These are phyloP conservation scores for Taiozyma sp. DNA, from an alignment of 1,139 yeast genomes.

Conservation along the genomic window DNA sequence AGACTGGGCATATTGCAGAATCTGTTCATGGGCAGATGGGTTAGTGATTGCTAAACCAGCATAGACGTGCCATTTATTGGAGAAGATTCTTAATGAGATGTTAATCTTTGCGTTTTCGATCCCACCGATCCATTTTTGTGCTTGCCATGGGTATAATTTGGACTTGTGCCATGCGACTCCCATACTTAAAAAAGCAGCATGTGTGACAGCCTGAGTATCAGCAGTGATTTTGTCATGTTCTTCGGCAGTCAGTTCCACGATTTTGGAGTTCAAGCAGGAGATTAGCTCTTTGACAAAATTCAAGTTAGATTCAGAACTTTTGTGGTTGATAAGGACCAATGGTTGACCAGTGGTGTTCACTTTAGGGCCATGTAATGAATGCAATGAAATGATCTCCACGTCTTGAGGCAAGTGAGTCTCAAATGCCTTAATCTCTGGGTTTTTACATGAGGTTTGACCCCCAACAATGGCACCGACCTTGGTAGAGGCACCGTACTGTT, in stretches of 20 bases:
- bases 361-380: constrained; percentile 91
- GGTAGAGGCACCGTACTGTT: constrained; percentile 77
- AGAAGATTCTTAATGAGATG: constrained; percentile 81
- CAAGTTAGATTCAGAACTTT: constrained; percentile 52
- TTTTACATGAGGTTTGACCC: constrained; percentile 95
- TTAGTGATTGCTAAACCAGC: constrained; percentile 96
- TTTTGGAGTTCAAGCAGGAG: constrained; percentile 69
- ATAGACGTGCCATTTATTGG: constrained; percentile 97
- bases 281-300: constrained; percentile 59
- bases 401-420: constrained; percentile 71
- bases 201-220: constrained; percentile 97
- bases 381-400: constrained; percentile 77
- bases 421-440: constrained; percentile 84
- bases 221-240: constrained; percentile 95
- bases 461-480: constrained; percentile 89
- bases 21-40: constrained; percentile 90
- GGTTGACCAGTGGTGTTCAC: constrained; percentile 92
- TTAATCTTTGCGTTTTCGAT: constrained; percentile 93
- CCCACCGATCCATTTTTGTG: constrained; percentile 85
- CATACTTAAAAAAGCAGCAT: constrained; percentile 95
- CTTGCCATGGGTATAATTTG: constrained; percentile 90
- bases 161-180: constrained; percentile 91
- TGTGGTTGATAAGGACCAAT: constrained; percentile 73
- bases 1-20: constrained; percentile 82
- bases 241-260: constrained; percentile 71